Percentiles rank a stretch among this genome's conserved stretches.
phyloP scores from a whole-genome alignment of 768 basidiomycete species.

The Pholiota microspora region DNA sequence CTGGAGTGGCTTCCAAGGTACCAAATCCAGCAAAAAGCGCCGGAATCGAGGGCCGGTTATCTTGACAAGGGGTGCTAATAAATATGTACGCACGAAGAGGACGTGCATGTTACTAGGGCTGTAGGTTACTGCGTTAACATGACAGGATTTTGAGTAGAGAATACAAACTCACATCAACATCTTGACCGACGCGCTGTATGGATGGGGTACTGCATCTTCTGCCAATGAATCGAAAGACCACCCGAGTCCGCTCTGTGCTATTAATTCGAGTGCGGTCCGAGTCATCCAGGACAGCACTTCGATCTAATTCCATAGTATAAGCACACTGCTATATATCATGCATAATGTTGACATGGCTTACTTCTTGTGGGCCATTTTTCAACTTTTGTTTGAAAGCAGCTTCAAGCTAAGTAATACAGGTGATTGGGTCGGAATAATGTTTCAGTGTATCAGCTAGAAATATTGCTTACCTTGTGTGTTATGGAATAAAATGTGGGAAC shows the following conservation, averaged over 20 bases:
- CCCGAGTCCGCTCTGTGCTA: constrained; percentile 46
- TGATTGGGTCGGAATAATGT: neutral
- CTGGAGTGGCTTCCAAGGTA: constrained; percentile 7
- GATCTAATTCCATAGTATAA: constrained; percentile 25
- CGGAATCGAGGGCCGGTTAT: neutral
- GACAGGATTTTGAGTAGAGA: too few relatives aligned
- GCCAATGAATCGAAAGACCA: constrained; percentile 37
- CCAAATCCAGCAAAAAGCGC: neutral
- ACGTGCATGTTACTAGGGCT: neutral
- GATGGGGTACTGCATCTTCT: constrained; percentile 26
- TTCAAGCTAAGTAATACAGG: constrained; percentile 21
- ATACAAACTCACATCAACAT: constrained; percentile 24
- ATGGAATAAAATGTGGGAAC: constrained; percentile 34
- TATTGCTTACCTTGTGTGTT: constrained; percentile 22
- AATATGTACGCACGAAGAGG: neutral
- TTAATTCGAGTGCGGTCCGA: constrained; percentile 45
- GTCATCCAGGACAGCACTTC: constrained; percentile 35
- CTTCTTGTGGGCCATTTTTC: constrained; percentile 30
- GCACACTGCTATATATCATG: constrained; percentile 7
- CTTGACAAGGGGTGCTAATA: constrained; percentile 1
- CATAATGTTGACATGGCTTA: neutral
- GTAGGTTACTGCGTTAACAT: neutral
- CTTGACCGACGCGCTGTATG: constrained; percentile 28
- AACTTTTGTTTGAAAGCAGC: constrained; percentile 21
- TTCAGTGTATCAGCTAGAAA: too few relatives aligned